These are phyloP conservation scores for Otatea glauca DNA, from an alignment of 176 grass and related monocot genomes.

Conservation along the genomic window DNA sequence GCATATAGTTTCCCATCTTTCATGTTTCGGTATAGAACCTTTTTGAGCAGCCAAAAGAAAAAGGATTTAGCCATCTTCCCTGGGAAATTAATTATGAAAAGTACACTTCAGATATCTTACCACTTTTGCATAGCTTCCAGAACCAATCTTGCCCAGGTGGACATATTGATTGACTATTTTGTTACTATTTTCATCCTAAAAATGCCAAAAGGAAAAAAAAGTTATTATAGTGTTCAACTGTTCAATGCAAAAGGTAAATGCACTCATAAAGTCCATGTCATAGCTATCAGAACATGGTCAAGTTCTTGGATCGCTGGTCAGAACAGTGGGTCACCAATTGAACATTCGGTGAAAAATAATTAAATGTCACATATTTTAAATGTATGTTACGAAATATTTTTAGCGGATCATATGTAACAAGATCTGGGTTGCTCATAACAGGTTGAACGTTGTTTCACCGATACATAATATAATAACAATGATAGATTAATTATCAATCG, in stretches of 20 bases:
- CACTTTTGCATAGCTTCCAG: slow-evolving; percentile 74
- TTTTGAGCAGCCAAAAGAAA: background rate
- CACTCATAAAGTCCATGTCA: background rate
- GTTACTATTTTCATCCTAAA: slow-evolving; percentile 73
- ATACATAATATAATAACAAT: background rate
- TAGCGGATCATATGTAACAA: background rate
- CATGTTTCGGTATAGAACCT: slow-evolving; percentile 61
- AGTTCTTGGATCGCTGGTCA: background rate
- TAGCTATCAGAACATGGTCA: slow-evolving; percentile 21
- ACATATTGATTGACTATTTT: slow-evolving; percentile 95
- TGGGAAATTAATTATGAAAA: background rate
- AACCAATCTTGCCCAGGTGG: slow-evolving; percentile 57
- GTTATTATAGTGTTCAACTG: background rate
- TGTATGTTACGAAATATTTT: background rate
- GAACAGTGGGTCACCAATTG: slow-evolving; percentile 1
- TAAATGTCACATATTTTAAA: background rate
- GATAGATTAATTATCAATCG: background rate
- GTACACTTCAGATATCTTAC: slow-evolving; percentile 43
- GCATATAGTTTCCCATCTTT: slow-evolving; percentile 81
- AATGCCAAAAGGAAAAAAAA: slow-evolving; percentile 7
- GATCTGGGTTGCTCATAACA: background rate
- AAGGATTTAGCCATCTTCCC: no score
- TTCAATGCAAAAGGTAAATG: slow-evolving; percentile 16
- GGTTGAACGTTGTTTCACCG: background rate
- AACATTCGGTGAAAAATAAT: background rate